These are phyloP conservation scores for Flaveria linearis DNA, from an alignment of 129 eudicot species.

Conservation along the genomic window DNA sequence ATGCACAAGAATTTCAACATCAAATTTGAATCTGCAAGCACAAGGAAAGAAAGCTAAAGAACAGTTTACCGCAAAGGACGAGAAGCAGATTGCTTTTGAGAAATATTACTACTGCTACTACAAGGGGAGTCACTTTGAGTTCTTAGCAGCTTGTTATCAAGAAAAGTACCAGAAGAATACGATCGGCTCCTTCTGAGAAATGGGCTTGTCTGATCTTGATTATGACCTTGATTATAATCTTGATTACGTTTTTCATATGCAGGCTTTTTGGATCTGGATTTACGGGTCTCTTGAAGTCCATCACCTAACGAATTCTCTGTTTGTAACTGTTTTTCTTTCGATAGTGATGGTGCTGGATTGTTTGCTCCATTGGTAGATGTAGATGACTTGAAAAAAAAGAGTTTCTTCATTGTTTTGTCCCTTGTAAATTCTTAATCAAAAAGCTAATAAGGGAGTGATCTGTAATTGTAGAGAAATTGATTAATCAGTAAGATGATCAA, in stretches of 20 bases:
- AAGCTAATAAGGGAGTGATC: slow-evolving; percentile 12
- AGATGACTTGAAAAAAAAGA: slow-evolving; percentile 79
- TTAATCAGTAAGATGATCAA: background rate
- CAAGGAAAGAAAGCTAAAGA: slow-evolving; percentile 5
- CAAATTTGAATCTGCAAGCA: background rate
- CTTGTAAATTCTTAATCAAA: slow-evolving; percentile 13
- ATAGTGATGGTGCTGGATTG: slow-evolving; percentile 40
- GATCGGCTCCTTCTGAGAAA: slow-evolving; percentile 81
- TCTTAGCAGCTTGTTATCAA: slow-evolving; percentile 49
- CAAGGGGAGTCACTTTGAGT: slow-evolving; percentile 71
- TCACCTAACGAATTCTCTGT: slow-evolving; percentile 47
- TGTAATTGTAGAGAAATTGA: slow-evolving; percentile 16
- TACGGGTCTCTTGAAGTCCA: slow-evolving; percentile 32
- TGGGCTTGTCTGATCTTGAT: slow-evolving; percentile 39
- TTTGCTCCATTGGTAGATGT: slow-evolving; percentile 45
- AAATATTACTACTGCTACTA: slow-evolving; percentile 50
- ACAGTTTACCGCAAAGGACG: slow-evolving; percentile 55
- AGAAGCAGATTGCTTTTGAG: slow-evolving; percentile 46
- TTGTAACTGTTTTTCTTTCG: slow-evolving; percentile 49
- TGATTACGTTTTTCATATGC: slow-evolving; percentile 38
- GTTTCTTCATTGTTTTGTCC: slow-evolving; percentile 65
- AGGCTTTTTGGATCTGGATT: slow-evolving; percentile 46
- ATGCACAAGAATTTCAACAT: background rate
- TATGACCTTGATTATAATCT: slow-evolving; percentile 23
- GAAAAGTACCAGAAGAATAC: slow-evolving; percentile 69